Conservation (phyloP, 2,329 filamentous ascomycete species). For the Neospermospora avenae region DNA sequence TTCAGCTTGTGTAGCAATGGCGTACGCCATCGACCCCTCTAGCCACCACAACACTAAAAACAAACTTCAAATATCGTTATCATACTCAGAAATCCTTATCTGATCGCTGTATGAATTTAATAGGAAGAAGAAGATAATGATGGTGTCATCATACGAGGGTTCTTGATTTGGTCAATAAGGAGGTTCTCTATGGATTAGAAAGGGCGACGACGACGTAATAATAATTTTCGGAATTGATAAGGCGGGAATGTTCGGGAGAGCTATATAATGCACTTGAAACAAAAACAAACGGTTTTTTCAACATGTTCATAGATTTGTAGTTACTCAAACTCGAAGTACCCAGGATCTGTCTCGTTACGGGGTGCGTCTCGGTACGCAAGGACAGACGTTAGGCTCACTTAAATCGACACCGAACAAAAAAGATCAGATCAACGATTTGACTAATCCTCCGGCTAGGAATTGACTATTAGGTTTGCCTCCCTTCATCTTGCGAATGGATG, state of each 20-base stretch:
- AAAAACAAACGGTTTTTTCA: background rate
- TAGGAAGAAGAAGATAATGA: background rate
- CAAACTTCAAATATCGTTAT: background rate
- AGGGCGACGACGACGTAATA: constrained; percentile 42
- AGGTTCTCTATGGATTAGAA: background rate
- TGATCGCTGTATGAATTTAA: constrained; percentile 1
- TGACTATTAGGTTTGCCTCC: no score
- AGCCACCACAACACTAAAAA: constrained; percentile 7
- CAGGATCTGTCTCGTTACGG: background rate
- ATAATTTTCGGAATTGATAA: constrained; percentile 47
- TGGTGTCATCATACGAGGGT: no score
- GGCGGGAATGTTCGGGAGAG: constrained; percentile 1
- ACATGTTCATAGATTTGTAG: background rate
- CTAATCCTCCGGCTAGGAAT: no score
- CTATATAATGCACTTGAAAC: background rate
- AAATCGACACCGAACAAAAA: no score
- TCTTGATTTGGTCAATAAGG: no score
- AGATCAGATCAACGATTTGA: no score
- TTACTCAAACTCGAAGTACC: background rate
- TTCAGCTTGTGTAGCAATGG: constrained; percentile 8
- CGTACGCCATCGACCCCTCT: constrained; percentile 5
- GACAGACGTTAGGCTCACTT: background rate
- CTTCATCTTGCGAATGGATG: no score
- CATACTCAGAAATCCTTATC: background rate
- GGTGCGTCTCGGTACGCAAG: background rate